A percentile compares a stretch with the other conserved stretches of the same genome.
Conservation (phyloP, 2,329 filamentous ascomycete genomes). For the Hymenoscyphus fraxineus region DNA sequence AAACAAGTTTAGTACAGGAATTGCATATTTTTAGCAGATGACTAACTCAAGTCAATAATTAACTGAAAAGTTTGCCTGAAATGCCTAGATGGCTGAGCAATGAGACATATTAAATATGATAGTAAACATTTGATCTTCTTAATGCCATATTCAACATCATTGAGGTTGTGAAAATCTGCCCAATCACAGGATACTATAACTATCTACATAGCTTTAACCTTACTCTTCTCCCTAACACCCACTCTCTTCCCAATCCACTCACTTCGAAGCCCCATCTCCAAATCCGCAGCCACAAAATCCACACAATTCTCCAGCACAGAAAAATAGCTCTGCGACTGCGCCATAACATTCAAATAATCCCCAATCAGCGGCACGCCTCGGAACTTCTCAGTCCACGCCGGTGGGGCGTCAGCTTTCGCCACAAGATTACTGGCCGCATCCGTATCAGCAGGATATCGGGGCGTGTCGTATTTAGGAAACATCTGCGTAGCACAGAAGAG, state of each 20-base stretch:
- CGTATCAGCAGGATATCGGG: constrained; percentile 18
- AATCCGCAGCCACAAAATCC: constrained; percentile 41
- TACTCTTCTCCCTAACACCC: constrained; percentile 31
- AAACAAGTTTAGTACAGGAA: too few species aligned
- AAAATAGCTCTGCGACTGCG: constrained; percentile 28
- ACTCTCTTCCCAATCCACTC: constrained; percentile 37
- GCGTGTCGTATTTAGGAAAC: constrained; percentile 32
- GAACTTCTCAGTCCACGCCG: constrained; percentile 19
- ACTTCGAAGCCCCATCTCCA: constrained; percentile 31
- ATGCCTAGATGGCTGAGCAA: too few species aligned
- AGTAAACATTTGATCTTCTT: too few species aligned
- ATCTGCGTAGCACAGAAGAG: constrained; percentile 38
- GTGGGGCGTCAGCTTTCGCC: constrained; percentile 12
- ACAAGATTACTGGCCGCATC: constrained; percentile 25
- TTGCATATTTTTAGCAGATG: too few species aligned
- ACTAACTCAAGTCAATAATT: too few species aligned
- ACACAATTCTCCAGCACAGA: constrained; percentile 40
- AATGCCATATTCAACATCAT: too few species aligned
- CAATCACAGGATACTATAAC: not conserved
- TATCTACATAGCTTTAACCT: constrained; percentile 1
- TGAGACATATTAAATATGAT: too few species aligned
- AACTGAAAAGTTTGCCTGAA: too few species aligned
- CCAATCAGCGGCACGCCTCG: constrained; percentile 30
- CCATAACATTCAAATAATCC: constrained; percentile 18
- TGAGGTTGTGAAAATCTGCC: too few species aligned